Base-by-base conservation (phyloP, 176 grass and related monocot species). In the Raddia distichophylla region DNA sequence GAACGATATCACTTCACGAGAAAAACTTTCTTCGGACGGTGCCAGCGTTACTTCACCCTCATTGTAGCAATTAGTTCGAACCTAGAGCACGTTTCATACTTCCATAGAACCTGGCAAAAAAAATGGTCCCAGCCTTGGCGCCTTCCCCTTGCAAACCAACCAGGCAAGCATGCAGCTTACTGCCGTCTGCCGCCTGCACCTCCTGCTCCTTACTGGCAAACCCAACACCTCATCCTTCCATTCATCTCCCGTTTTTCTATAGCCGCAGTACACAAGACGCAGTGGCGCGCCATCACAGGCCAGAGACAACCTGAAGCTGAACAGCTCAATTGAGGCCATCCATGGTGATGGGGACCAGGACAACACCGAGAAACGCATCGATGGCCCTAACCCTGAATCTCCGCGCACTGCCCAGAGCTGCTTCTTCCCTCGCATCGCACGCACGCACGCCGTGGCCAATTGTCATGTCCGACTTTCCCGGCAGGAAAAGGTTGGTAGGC, bases 281-380 rank as follows among this genome's bases (percentile, higher is more conserved):
- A 33, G 19, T 64, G 45, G 20, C 58, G 52, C 65, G 11, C 52
- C 10, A 54, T 7, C 16, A 68, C 17, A 27, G 17, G 78, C 10
- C 19, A 43, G 47, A n/a, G 69, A 66, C 71, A 66, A 46, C n/a
- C 47, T 54, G 60, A 66, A 46, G 13, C 47, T 54, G 60, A 56
- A 74, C 70, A 74, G 49, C 48, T 17, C 2, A 70, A 3, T 3
- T 47, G 52, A 68, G 64, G n/a, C 18, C 47, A 27, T n/a, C 40
- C 46, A 64, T 12, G 17, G 58, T 40, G 17, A 54, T 43, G 69
- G 80, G 80, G 69, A 64, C 69, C 59, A 49, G 48, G 22, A 17
- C 33, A 52, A 8, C 68, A 16, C 46, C 22, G 20, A 46, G 64
- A 60, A 75, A 52, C 50, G 74, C 73, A 58, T 58, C 61, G 18